Evolutionary conservation across 768 basidiomycete genomes (phyloP).

Genomic region (Trametes meyenii): DNA sequence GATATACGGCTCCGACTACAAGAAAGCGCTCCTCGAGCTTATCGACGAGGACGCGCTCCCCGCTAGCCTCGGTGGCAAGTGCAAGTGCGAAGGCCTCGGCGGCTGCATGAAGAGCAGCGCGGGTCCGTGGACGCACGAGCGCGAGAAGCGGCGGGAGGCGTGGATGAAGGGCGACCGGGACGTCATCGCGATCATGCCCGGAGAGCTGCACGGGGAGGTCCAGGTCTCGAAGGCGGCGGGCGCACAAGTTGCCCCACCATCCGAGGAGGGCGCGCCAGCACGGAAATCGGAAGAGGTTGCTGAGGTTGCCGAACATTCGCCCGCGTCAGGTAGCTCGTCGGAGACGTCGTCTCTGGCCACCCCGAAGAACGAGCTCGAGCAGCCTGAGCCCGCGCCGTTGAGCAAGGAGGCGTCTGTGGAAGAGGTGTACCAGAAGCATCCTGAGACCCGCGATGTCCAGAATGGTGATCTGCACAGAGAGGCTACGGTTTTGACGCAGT

Average conservation of each 20-base stretch:
- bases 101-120: constrained; percentile 65
- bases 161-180: constrained; percentile 36
- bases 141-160: constrained; percentile 30
- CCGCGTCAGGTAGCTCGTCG: constrained; percentile 3
- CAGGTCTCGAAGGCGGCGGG: neutral
- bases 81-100: constrained; percentile 56
- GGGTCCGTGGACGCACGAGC: constrained; percentile 72
- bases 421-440: constrained; percentile 19
- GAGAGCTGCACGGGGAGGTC: constrained; percentile 21
- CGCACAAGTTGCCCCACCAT: neutral
- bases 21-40: constrained; percentile 54
- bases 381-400: neutral
- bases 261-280: constrained; percentile 1
- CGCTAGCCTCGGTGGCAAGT: constrained; percentile 60
- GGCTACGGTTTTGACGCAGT: neutral
- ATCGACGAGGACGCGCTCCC: constrained; percentile 70
- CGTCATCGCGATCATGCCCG: constrained; percentile 16
- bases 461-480: constrained; percentile 24
- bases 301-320: neutral
- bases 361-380: constrained; percentile 2
- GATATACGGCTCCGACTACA: constrained; percentile 65
- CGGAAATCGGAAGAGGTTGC: neutral
- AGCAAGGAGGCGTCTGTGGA: constrained; percentile 12
- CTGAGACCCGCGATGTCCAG: constrained; percentile 22
- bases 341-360: constrained; percentile 19